Percentiles rank a stretch among this genome's conserved stretches.
Evolutionary conservation across 495 filamentous ascomycete genomes (phyloP).

Genomic region (Xanthoparmelia taractica): DNA sequence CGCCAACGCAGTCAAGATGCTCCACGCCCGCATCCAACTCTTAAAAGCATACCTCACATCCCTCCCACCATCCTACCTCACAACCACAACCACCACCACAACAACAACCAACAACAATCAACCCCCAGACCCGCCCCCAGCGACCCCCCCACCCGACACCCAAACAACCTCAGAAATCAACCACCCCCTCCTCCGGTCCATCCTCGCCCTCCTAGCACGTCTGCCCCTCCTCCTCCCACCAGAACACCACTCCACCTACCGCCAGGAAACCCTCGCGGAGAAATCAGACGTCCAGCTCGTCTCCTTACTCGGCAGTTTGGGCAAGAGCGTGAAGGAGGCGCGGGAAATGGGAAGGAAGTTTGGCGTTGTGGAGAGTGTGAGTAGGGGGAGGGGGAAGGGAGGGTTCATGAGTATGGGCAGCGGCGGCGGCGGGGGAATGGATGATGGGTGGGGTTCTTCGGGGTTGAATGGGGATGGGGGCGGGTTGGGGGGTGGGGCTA

Average conservation of each 20-base stretch:
- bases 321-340: slow-evolving; percentile 57
- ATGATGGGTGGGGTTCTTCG: not conserved
- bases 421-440: not conserved
- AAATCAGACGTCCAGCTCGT: slow-evolving; percentile 72
- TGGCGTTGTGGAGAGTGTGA: slow-evolving; percentile 49
- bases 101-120: slow-evolving; percentile 27
- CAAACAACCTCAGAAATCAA: slow-evolving; percentile 24
- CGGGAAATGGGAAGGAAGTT: slow-evolving; percentile 68
- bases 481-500: not conserved
- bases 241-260: slow-evolving; percentile 41
- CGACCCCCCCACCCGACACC: slow-evolving; percentile 4
- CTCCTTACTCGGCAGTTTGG: slow-evolving; percentile 59
- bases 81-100: slow-evolving; percentile 22
- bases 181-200: slow-evolving; percentile 56
- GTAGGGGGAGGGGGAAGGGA: slow-evolving; percentile 22
- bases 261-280: slow-evolving; percentile 55
- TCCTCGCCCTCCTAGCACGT: slow-evolving; percentile 56
- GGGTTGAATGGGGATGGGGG: not conserved
- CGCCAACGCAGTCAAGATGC: slow-evolving; percentile 83
- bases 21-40: slow-evolving; percentile 74
- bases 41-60: slow-evolving; percentile 72
- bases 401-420: not conserved
- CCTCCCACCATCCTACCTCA: slow-evolving; percentile 57
- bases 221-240: slow-evolving; percentile 52
- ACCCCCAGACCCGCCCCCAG: slow-evolving; percentile 47